Percentiles rank a stretch among this genome's conserved stretches.
phyloP scores from a whole-genome alignment of 129 eudicot species.

The Mikania micrantha region DNA sequence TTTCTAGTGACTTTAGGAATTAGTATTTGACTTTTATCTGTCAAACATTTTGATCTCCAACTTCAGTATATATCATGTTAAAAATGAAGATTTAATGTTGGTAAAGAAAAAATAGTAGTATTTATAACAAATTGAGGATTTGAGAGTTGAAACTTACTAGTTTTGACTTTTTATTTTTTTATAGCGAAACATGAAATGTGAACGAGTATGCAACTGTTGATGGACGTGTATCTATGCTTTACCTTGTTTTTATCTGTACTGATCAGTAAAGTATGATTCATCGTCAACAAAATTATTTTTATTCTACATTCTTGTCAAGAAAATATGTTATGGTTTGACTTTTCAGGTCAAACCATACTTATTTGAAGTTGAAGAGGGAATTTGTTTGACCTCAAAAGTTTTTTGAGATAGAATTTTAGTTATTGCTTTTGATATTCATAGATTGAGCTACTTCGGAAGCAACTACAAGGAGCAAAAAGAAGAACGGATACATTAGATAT shows the following conservation, averaged over 20 bases:
- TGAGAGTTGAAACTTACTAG: conserved; percentile 2
- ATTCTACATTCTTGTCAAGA: background rate
- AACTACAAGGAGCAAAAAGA: conserved; percentile 58
- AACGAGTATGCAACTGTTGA: background rate
- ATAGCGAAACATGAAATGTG: conserved; percentile 7
- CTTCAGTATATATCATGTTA: background rate
- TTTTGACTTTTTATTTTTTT: conserved; percentile 5
- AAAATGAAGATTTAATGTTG: background rate
- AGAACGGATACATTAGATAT: conserved; percentile 68
- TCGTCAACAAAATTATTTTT: background rate
- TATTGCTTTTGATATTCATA: conserved; percentile 1
- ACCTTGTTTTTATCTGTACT: background rate
- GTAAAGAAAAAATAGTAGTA: background rate
- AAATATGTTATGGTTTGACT: background rate
- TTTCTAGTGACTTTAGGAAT: conserved; percentile 13
- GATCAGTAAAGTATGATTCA: background rate
- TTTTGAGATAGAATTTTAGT: background rate
- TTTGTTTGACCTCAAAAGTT: background rate
- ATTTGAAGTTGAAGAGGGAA: background rate
- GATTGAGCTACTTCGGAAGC: conserved; percentile 63
- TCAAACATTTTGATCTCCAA: conserved; percentile 8
- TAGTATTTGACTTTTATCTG: conserved; percentile 20
- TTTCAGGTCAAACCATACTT: conserved; percentile 7
- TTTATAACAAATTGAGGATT: background rate
- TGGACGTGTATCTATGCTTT: background rate